A percentile compares a stretch with the other conserved stretches of the same genome.
Evolutionary conservation across 441 rosid species (phyloP).

Genomic region (Adansonia grandidieri): DNA sequence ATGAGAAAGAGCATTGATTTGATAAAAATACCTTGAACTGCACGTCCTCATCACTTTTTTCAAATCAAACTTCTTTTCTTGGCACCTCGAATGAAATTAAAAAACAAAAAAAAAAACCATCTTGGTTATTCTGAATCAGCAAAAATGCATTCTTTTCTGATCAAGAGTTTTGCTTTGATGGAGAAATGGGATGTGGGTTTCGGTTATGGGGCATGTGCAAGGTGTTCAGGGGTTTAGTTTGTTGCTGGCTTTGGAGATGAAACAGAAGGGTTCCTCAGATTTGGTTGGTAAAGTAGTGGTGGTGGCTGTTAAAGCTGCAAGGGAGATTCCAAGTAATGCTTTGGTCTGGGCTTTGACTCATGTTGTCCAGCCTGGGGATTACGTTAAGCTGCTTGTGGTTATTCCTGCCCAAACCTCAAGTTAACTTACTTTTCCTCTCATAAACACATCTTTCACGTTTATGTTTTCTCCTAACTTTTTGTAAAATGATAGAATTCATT

Average conservation of each 20-base stretch:
- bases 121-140: constrained; percentile 49
- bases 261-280: constrained; percentile 42
- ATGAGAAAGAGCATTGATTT: constrained; percentile 26
- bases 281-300: constrained; percentile 58
- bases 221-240: constrained; percentile 26
- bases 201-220: constrained; percentile 36
- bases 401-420: constrained; percentile 56
- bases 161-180: constrained; percentile 15
- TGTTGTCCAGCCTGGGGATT: constrained; percentile 72
- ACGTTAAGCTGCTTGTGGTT: constrained; percentile 66
- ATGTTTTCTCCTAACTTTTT: not conserved
- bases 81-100: not conserved
- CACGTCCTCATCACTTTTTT: constrained; percentile 33
- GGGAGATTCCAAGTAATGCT: constrained; percentile 64
- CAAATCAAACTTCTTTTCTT: constrained; percentile 28
- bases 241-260: constrained; percentile 41
- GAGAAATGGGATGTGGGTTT: constrained; percentile 37
- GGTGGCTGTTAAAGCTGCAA: constrained; percentile 64
- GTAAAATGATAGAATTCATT: not conserved
- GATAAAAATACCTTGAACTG: constrained; percentile 42
- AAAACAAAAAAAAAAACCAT: constrained; percentile 33
- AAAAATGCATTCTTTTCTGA: constrained; percentile 22
- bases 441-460: not conserved
- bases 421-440: constrained; percentile 35
- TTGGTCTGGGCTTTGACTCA: constrained; percentile 67